Evolutionary conservation across 192 early-diverging fungal species (phyloP), one percentile per base, ranked within the genome.

Genomic region (Umbelopsis sp.): DNA sequence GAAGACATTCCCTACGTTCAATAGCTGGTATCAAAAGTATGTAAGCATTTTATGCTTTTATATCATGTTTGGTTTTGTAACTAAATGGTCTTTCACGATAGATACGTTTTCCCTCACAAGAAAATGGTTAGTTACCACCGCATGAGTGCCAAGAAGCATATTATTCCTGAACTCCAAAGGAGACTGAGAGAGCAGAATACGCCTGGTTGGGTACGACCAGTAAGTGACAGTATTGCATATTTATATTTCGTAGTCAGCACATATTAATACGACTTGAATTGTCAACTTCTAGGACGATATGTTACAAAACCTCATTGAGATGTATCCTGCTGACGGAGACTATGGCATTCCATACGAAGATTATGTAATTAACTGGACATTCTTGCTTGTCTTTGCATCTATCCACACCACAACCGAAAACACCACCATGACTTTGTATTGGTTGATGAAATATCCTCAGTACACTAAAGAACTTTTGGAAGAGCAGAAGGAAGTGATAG

Each of bases 391-490:
- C 66, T 68, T 83, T 65, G 79, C 72, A 1, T 59, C 68, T 24
- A 77, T 83, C 2, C 74, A 77, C 25, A 75, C 74, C 1, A 83
- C 82, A 2, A 47, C 76, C 0, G 75, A 75, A 41, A 72, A 71
- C 14, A 69, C 74, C 4, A 74, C 65, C 26, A 72, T 66, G 26
- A 14, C 78, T n/a, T 51, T 83, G 21, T 78, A 78, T 32, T 71
- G 71, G 51, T 24, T 83, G 50, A 72, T 76, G 4, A 71, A 71
- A 22, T 59, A 73, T 24, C 71, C 78, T 8, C 36, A 77, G 10
- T 65, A 69, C 14, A 54, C 76, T 45, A 51, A 74, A 6, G 75
- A 65, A 34, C 34, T 83, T 0, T 73, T 62, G 29, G 67, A 80
- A 26, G 82, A 83, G 34, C 82, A 83, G 31, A 59, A 75, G 47